Conservation (phyloP, 164 flowering plant genomes). For the Kingdonia uniflora region DNA sequence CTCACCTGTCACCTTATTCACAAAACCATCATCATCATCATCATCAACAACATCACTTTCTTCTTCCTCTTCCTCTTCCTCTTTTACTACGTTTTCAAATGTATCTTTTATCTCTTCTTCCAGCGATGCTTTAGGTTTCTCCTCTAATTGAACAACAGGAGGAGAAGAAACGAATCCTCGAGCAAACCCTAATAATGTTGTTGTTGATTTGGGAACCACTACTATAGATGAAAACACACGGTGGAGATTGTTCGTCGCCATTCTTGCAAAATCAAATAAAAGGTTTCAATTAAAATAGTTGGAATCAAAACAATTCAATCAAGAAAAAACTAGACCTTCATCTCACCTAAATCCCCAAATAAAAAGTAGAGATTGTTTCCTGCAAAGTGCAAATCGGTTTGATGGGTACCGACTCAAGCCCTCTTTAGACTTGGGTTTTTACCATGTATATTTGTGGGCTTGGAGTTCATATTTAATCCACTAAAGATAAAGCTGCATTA, state of each 20-base stretch:
- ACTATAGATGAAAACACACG: constrained; percentile 12
- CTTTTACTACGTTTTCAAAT: constrained; percentile 11
- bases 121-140: constrained; percentile 6
- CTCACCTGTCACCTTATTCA: constrained; percentile 40
- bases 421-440: too few relatives aligned
- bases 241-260: constrained; percentile 12
- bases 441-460: too few relatives aligned
- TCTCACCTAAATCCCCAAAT: too few relatives aligned
- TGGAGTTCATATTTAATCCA: too few relatives aligned
- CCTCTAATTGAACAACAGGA: not conserved
- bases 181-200: not conserved
- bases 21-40: constrained; percentile 10
- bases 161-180: not conserved
- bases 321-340: too few relatives aligned
- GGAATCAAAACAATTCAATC: too few relatives aligned
- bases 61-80: constrained; percentile 7
- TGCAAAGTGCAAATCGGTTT: too few relatives aligned
- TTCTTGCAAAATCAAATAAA: too few relatives aligned
- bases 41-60: constrained; percentile 2
- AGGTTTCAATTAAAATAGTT: too few relatives aligned
- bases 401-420: too few relatives aligned
- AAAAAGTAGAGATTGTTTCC: too few relatives aligned
- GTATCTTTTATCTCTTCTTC: constrained; percentile 6
- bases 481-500: too few relatives aligned
- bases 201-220: constrained; percentile 2